Evolutionary conservation across 495 filamentous ascomycete genomes (phyloP), one percentile per base, ranked within the genome.

Genomic region (Annulohypoxylon moriforme): DNA sequence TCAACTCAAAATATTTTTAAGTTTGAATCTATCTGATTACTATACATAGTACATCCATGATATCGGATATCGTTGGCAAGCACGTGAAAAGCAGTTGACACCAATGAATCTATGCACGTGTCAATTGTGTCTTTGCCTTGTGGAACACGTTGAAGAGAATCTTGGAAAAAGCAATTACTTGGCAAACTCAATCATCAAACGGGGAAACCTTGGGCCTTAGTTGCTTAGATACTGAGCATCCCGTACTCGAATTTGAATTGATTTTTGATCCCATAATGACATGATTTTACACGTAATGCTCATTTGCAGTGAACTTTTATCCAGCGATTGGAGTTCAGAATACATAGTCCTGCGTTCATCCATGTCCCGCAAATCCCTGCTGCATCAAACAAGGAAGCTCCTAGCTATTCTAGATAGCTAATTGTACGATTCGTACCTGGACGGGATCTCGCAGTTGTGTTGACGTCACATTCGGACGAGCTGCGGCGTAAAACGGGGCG

Each of bases 381-480:
- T 29, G 14, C 24, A 27, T 24, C 16, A 8, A 52, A 24, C 47
- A 52, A 29, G 47, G 47, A 6, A 29, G 4, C 14, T 29, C 47
- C 47, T n/a, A 52, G 47, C 47, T 52, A 52, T 13, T 24, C 29
- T 29, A 52, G 47, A 27, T 14, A 29, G 24, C 24, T 52, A 27
- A n/a, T 52, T 7, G 11, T n/a, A 6, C 11, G 25, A 52, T 52
- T 52, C 47, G 47, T 52, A 27, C 47, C 47, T 52, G 24, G 22
- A n/a, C 16, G 16, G 4, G 24, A 27, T 13, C 24, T 27, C 22
- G 13, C 24, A 29, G 25, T 29, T 4, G 22, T 27, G 24, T 52
- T 52, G 47, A 52, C 47, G 47, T 52, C 47, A 52, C 47, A 29
- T 52, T 52, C 11, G 24, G 24, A n/a, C 47, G 22, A 29, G 10